Evolutionary conservation across 495 filamentous ascomycete genomes (phyloP), one percentile per base, ranked within the genome.

Genomic region (Choiromyces venosus): DNA sequence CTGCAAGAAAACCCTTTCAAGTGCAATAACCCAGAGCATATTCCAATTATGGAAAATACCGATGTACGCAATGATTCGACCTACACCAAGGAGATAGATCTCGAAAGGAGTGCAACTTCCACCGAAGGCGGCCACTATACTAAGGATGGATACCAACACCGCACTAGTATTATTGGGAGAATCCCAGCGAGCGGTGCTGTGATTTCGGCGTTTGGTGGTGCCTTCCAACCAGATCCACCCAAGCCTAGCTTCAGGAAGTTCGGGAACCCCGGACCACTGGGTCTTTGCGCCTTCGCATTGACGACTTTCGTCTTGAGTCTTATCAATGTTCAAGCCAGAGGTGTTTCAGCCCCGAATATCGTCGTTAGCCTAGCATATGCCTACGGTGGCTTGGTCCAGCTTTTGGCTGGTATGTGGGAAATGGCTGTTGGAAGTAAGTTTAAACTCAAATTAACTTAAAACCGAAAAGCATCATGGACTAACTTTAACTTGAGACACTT

Each of bases 401-500:
- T 99, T 70, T 85, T 96, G 44, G 92, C 94, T 77, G 95, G 94
- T 87, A 97, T 98, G 94, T 97, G 95, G 95, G 95, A 97, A 88
- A 97, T 97, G 93, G 95, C 94, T 71, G 89, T 96, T 12, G 95
- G 94, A 74, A 97, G 79, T 81, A 74, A 78, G 78, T 70, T 52
- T 52, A 8, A 52, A 52, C 21, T 52, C 46, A 25, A 66, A 46
- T 68, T 39, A 36, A 61, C 56, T 12, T 65, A 16, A 29, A 29
- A 44, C 36, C 46, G 37, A n/a, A 14, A 39, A 65, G 21, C 6
- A 42, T 14, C n/a, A 35, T 61, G 66, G 38, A 67, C 70, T 76
- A 44, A 76, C 69, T 67, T 65, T 42, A 52, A n/a, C 73, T 21
- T 40, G 4, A 79, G 79, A 96, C 88, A 97, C 95, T 61, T 99